Evolutionary conservation across 495 filamentous ascomycete species (phyloP).

Genomic region (Thermothielavioides terrestris): DNA sequence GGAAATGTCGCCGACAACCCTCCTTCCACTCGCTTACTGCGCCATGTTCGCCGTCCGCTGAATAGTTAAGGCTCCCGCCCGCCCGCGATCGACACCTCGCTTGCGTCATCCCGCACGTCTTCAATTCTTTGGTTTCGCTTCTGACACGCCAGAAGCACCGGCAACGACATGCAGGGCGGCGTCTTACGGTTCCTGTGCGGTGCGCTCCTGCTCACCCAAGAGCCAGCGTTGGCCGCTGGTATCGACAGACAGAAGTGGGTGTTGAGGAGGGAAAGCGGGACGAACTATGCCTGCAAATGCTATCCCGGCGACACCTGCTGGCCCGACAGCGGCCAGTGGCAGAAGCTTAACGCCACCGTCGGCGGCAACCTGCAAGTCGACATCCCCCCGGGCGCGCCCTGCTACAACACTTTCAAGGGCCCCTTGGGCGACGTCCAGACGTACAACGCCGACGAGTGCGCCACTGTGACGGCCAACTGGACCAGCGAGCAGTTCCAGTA

Average conservation of each 20-base stretch:
- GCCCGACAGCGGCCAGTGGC: conserved; percentile 29
- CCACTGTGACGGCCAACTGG: conserved; percentile 26
- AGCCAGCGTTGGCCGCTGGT: neutral
- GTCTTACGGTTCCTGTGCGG: conserved; percentile 8
- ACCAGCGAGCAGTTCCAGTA: conserved; percentile 32
- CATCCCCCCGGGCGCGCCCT: conserved; percentile 33
- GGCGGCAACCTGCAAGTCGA: conserved; percentile 31
- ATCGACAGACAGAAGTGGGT: conserved; percentile 11
- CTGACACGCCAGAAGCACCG: neutral
- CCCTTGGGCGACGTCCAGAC: conserved; percentile 31
- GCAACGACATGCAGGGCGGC: conserved; percentile 11
- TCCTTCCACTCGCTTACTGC: neutral
- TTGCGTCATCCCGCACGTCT: neutral
- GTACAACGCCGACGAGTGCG: conserved; percentile 32
- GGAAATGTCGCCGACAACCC: neutral
- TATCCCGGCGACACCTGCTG: conserved; percentile 35
- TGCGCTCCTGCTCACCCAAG: conserved; percentile 10
- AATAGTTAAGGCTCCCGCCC: neutral
- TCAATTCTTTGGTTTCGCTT: neutral
- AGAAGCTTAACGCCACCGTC: conserved; percentile 30
- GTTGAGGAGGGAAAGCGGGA: conserved; percentile 22
- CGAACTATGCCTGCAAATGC: conserved; percentile 38
- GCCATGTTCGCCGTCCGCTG: neutral
- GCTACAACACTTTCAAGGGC: conserved; percentile 33
- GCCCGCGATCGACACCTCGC: neutral